Conservation (phyloP, 257 asterid genomes). For the Solanum bulbocastanum region DNA sequence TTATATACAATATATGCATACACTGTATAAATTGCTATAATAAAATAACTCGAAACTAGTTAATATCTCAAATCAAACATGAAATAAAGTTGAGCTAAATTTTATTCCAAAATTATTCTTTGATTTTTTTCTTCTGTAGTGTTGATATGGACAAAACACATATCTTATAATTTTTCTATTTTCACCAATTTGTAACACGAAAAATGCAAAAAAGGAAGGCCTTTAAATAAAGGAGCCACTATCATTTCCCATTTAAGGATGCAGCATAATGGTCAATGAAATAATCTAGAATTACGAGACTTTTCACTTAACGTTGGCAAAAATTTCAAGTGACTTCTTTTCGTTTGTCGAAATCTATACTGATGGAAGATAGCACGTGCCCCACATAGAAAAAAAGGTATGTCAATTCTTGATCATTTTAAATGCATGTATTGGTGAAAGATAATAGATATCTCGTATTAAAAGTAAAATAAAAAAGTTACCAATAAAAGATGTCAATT, state of each 20-base stretch:
- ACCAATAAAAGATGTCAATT: background rate
- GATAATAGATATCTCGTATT: background rate
- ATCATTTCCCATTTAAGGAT: background rate
- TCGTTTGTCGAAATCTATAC: background rate
- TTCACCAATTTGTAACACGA: background rate
- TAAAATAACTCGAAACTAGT: background rate
- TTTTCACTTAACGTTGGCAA: background rate
- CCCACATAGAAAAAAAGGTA: background rate
- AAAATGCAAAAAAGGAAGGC: background rate
- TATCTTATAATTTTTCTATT: background rate
- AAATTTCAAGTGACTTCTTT: background rate
- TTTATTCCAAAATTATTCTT: background rate
- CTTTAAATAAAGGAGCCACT: background rate
- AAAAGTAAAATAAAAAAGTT: background rate
- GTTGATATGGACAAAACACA: background rate
- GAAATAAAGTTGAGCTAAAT: background rate
- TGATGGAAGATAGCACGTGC: background rate
- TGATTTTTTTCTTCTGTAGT: background rate
- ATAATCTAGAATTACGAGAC: background rate
- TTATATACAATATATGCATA: background rate
- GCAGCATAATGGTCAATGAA: background rate
- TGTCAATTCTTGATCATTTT: background rate
- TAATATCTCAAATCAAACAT: background rate
- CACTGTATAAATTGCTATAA: background rate
- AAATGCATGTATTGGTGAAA: too few relatives aligned